These are phyloP conservation scores for Candida ipomoeae DNA, from an alignment of 805 yeast genomes.

Conservation along the genomic window DNA sequence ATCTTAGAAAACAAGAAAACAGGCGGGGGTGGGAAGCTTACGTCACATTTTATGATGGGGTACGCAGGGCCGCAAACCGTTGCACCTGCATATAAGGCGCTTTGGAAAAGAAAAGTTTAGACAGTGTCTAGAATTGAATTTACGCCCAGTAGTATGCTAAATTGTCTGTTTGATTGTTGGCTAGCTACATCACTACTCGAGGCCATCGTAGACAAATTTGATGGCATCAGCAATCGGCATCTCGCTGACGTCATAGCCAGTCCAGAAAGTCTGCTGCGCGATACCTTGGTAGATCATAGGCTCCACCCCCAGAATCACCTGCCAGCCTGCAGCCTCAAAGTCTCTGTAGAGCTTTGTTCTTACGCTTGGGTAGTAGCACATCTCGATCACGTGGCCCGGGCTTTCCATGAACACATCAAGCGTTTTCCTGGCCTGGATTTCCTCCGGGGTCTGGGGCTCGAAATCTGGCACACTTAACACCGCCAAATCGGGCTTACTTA, in stretches of 20 bases:
- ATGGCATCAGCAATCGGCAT: conserved; percentile 24
- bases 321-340: conserved; percentile 23
- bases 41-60: not conserved
- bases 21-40: not conserved
- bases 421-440: conserved; percentile 22
- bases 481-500: conserved; percentile 20
- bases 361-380: conserved; percentile 33
- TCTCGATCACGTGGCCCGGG: conserved; percentile 28
- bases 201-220: conserved; percentile 15
- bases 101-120: too few relatives aligned
- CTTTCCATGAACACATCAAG: conserved; percentile 24
- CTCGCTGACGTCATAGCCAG: conserved; percentile 23
- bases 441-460: conserved; percentile 21
- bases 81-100: not conserved
- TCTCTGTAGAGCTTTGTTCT: conserved; percentile 22
- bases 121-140: too few relatives aligned
- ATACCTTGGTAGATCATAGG: conserved; percentile 32
- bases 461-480: conserved; percentile 31
- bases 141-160: too few relatives aligned
- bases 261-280: conserved; percentile 30
- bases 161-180: too few relatives aligned
- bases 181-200: not conserved
- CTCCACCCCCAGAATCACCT: conserved; percentile 27
- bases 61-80: not conserved
- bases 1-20: not conserved